phyloP scores from a whole-genome alignment of 306 rosid species.

The Casuarina glauca region DNA sequence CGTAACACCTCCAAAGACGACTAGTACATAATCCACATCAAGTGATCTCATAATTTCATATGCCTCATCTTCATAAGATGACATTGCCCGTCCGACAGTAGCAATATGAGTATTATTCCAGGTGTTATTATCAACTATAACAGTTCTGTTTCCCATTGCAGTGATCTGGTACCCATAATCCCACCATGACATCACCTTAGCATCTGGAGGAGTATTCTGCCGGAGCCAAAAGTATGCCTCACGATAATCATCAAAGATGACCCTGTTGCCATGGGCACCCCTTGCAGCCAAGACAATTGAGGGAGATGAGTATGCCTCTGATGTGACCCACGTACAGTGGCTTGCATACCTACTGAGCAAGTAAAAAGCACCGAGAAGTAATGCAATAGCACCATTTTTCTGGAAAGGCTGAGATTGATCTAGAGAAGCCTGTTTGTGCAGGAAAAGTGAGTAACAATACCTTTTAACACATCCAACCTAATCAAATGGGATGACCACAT shows the following conservation, averaged over 20 bases:
- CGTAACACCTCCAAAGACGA: conserved; percentile 97
- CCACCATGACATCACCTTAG: conserved; percentile 99
- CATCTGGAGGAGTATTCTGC: conserved; percentile 93
- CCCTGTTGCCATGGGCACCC: conserved; percentile 95
- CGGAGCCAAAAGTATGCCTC: conserved; percentile 99
- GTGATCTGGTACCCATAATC: conserved; percentile 99
- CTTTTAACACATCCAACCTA: conserved; percentile 24
- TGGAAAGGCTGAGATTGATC: conserved; percentile 98
- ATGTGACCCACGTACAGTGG: conserved; percentile 99
- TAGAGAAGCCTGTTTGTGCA: conserved; percentile 62
- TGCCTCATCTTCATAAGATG: conserved; percentile 96
- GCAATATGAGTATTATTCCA: conserved; percentile 99
- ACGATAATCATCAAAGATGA: conserved; percentile 96
- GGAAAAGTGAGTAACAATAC: conserved; percentile 12
- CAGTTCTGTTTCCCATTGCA: conserved; percentile 99
- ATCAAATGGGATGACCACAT: conserved; percentile 7
- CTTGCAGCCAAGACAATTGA: conserved; percentile 99
- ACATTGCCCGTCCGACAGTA: conserved; percentile 99
- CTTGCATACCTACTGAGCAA: conserved; percentile 88
- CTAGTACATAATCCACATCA: conserved; percentile 93
- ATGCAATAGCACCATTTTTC: conserved; percentile 71
- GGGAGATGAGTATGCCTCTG: conserved; percentile 99
- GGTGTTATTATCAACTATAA: conserved; percentile 97
- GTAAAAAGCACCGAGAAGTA: conserved; percentile 94
- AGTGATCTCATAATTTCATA: conserved; percentile 91